Conservation (phyloP, 2,329 filamentous ascomycete species). For the Exophiala phaeomuriformis region DNA sequence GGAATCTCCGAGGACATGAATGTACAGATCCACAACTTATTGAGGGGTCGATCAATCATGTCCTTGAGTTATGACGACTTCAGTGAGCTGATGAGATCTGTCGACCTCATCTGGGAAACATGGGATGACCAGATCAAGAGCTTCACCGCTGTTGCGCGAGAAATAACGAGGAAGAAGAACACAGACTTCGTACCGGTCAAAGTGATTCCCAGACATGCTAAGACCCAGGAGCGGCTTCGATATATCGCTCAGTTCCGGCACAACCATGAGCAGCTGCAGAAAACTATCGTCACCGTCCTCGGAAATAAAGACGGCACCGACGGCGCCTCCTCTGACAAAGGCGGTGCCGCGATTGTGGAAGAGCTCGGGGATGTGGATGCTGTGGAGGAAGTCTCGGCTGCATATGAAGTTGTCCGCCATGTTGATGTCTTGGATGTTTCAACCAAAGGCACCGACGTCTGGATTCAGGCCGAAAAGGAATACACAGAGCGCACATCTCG, state of each 20-base stretch:
- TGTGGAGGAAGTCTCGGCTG: conserved; percentile 89
- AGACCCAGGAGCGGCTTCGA: conserved; percentile 81
- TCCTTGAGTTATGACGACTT: conserved; percentile 91
- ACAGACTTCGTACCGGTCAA: conserved; percentile 99
- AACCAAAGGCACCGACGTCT: conserved; percentile 77
- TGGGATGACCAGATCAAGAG: conserved; percentile 98
- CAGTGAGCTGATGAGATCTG: conserved; percentile 70
- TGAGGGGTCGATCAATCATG: conserved; percentile 81
- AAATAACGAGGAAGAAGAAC: conserved; percentile 84
- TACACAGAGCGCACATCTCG: conserved; percentile 97
- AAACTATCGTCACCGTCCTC: conserved; percentile 94
- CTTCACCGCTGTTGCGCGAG: conserved; percentile 94
- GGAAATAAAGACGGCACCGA: conserved; percentile 61
- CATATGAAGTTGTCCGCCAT: conserved; percentile 87
- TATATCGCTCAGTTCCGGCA: conserved; percentile 93
- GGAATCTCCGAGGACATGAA: conserved; percentile 93
- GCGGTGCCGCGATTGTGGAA: conserved; percentile 68
- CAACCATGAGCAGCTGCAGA: conserved; percentile 95
- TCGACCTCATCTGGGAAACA: conserved; percentile 76
- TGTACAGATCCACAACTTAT: conserved; percentile 71
- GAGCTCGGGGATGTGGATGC: conserved; percentile 97
- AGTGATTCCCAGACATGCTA: conserved; percentile 76
- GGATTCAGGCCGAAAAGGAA: conserved; percentile 87
- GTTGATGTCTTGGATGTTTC: conserved; percentile 93
- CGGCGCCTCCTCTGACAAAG: conserved; percentile 42